These are phyloP conservation scores for Geoglossum glabrum DNA, from an alignment of 495 filamentous ascomycete genomes.

Conservation along the genomic window DNA sequence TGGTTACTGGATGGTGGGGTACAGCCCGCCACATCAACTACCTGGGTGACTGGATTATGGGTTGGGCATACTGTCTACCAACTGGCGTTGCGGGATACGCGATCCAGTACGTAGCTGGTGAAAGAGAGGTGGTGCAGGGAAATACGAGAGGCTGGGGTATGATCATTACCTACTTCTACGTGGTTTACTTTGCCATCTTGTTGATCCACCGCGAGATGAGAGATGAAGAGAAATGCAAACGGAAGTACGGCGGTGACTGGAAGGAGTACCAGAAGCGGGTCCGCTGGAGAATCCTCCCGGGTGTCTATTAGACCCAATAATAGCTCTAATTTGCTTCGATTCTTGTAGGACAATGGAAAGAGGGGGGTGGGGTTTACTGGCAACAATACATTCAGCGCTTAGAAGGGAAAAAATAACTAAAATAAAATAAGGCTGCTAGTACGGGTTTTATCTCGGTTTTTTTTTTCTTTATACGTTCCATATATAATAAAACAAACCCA, in stretches of 20 bases:
- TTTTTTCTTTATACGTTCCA: too few relatives aligned
- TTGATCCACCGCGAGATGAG: constrained; percentile 78
- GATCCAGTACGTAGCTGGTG: constrained; percentile 28
- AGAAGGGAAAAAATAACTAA: too few relatives aligned
- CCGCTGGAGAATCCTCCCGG: constrained; percentile 71
- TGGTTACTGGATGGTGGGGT: constrained; percentile 92
- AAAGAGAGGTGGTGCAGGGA: constrained; percentile 40
- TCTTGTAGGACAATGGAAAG: too few relatives aligned
- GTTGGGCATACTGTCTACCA: constrained; percentile 79
- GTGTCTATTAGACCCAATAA: constrained; percentile 62
- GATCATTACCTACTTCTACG: constrained; percentile 84
- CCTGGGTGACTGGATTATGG: constrained; percentile 89
- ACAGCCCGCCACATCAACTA: constrained; percentile 89
- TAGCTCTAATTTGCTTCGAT: too few relatives aligned
- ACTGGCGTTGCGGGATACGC: constrained; percentile 71
- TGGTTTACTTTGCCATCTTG: constrained; percentile 79
- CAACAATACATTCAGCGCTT: too few relatives aligned
- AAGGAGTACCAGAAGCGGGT: constrained; percentile 72
- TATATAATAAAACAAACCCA: too few relatives aligned
- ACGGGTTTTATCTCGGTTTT: too few relatives aligned
- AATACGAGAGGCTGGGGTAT: constrained; percentile 64
- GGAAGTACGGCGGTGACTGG: constrained; percentile 92
- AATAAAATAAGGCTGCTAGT: too few relatives aligned
- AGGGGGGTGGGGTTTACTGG: too few relatives aligned
- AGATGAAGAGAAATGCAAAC: constrained; percentile 81